Evolutionary conservation across 495 filamentous ascomycete genomes (phyloP).

Genomic region (Penicillium simplicissimum): DNA sequence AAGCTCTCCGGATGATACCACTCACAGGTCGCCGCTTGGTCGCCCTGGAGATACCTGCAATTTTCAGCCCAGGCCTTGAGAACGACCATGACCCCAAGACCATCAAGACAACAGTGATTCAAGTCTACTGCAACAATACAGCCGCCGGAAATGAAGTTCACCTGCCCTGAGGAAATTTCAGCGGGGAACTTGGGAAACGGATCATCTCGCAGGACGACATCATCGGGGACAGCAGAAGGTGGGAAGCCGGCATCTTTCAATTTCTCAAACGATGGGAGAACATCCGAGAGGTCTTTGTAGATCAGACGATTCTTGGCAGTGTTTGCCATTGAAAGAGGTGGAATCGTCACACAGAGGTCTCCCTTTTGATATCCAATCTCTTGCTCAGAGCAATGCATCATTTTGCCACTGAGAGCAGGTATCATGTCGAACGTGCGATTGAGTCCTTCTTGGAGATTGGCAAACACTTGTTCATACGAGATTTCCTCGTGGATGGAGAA

Average conservation of each 20-base stretch:
- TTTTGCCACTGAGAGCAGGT: conserved; percentile 14
- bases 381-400: conserved; percentile 11
- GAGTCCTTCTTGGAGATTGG: conserved; percentile 9
- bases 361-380: conserved; percentile 12
- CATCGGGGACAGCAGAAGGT: conserved; percentile 9
- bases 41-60: conserved; percentile 11
- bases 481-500: conserved; percentile 12
- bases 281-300: conserved; percentile 7
- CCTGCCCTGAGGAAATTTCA: conserved; percentile 10
- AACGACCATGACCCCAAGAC: conserved; percentile 10
- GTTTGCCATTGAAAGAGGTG: conserved; percentile 6
- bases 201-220: conserved; percentile 10
- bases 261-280: conserved; percentile 9
- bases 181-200: conserved; percentile 11
- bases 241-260: conserved; percentile 10
- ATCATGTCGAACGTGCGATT: conserved; percentile 14
- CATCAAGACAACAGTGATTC: conserved; percentile 12
- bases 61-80: conserved; percentile 15
- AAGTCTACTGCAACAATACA: conserved; percentile 12
- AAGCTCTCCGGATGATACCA: conserved; percentile 11
- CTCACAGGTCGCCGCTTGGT: conserved; percentile 6
- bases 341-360: conserved; percentile 14
- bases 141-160: conserved; percentile 9
- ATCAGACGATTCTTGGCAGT: conserved; percentile 6
- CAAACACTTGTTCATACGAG: conserved; percentile 4